These are phyloP conservation scores for Papilionanthe hybrid DNA, from an alignment of 116 monocot species.

Conservation along the genomic window DNA sequence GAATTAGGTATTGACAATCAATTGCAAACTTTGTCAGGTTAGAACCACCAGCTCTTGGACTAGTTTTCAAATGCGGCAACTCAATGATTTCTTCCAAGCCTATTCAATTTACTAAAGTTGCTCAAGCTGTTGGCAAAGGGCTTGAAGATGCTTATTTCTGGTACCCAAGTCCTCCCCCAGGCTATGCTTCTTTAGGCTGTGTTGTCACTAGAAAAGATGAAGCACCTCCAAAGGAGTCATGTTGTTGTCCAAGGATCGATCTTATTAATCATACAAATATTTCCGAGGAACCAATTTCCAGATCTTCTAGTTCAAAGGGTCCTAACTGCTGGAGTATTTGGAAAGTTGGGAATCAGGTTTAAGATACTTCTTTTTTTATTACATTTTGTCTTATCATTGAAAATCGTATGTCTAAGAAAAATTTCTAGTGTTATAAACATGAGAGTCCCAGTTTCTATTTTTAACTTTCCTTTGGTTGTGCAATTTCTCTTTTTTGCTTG, in stretches of 20 bases:
- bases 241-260: conserved; percentile 91
- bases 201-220: conserved; percentile 75
- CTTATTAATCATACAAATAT: conserved; percentile 78
- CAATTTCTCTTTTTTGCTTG: background rate
- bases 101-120: conserved; percentile 79
- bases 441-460: background rate
- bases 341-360: conserved; percentile 98
- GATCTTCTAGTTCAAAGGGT: conserved; percentile 67
- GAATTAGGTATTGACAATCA: background rate
- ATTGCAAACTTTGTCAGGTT: conserved; percentile 40
- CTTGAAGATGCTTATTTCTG: conserved; percentile 80
- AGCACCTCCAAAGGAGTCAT: conserved; percentile 47
- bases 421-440: background rate
- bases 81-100: conserved; percentile 68
- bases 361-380: background rate
- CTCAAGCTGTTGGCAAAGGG: conserved; percentile 63
- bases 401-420: background rate
- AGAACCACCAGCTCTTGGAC: conserved; percentile 85
- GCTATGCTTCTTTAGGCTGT: conserved; percentile 94
- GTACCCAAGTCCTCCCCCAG: conserved; percentile 92
- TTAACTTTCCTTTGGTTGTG: background rate
- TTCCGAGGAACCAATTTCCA: conserved; percentile 56
- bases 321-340: conserved; percentile 92
- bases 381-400: background rate
- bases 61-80: conserved; percentile 72